phyloP scores from a whole-genome alignment of 805 yeast genomes.

The Sugiyamaella boreocaroliniensis region DNA sequence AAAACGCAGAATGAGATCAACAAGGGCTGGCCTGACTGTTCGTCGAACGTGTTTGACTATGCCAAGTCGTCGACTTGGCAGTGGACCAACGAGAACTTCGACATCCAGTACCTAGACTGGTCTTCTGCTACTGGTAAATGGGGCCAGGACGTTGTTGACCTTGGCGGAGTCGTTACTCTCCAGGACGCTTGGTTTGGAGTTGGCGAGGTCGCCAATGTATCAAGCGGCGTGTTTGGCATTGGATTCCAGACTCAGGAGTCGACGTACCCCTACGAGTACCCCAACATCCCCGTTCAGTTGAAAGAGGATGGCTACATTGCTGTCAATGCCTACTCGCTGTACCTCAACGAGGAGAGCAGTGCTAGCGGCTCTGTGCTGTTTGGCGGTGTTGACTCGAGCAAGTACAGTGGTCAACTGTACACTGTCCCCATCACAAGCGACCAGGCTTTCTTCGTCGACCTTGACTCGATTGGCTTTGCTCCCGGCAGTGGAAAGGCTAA shows the following conservation, averaged over 20 bases:
- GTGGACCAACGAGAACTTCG: conserved; percentile 19
- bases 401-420: conserved; percentile 36
- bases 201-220: background rate
- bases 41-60: conserved; percentile 25
- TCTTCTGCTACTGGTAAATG: conserved; percentile 48
- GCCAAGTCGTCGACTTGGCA: conserved; percentile 26
- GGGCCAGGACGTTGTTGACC: conserved; percentile 55
- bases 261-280: conserved; percentile 33
- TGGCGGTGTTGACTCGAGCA: conserved; percentile 44
- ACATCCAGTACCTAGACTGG: conserved; percentile 36
- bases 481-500: background rate
- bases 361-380: conserved; percentile 31
- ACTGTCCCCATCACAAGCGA: conserved; percentile 34
- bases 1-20: background rate
- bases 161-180: conserved; percentile 41
- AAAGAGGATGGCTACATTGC: conserved; percentile 49
- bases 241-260: conserved; percentile 25
- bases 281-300: conserved; percentile 55
- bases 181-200: conserved; percentile 19
- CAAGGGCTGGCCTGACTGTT: conserved; percentile 15
- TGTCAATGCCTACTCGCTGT: conserved; percentile 54
- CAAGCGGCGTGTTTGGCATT: conserved; percentile 17
- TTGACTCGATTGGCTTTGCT: background rate
- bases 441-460: background rate
- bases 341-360: conserved; percentile 37